Evolutionary conservation across 2,329 filamentous ascomycete species (phyloP).

Genomic region (Alternaria tenuissima): DNA sequence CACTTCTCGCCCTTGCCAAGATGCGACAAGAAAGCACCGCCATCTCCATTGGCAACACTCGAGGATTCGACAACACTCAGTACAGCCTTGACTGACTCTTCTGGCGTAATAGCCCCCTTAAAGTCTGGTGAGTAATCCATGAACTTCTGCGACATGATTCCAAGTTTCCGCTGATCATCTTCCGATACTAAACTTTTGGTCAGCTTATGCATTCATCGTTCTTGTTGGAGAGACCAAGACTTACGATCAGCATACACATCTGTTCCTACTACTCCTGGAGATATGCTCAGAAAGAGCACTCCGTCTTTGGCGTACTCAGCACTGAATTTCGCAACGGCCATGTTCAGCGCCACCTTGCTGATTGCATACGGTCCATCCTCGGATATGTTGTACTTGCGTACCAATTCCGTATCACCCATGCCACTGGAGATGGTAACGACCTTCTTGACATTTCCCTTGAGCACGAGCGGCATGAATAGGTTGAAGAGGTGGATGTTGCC

Average conservation of each 20-base stretch:
- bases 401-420: slow-evolving; percentile 46
- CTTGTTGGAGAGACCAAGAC: not conserved
- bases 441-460: slow-evolving; percentile 52
- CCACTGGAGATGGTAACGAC: slow-evolving; percentile 53
- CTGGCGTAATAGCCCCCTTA: slow-evolving; percentile 16
- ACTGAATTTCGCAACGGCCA: slow-evolving; percentile 53
- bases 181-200: slow-evolving; percentile 2
- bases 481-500: slow-evolving; percentile 49
- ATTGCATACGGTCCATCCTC: slow-evolving; percentile 46
- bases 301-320: slow-evolving; percentile 40
- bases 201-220: not conserved
- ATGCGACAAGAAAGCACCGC: slow-evolving; percentile 27
- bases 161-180: not conserved
- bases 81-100: slow-evolving; percentile 23
- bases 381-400: slow-evolving; percentile 30
- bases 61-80: slow-evolving; percentile 15
- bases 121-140: slow-evolving; percentile 22
- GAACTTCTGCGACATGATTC: slow-evolving; percentile 6
- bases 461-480: slow-evolving; percentile 53
- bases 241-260: slow-evolving; percentile 19
- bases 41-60: slow-evolving; percentile 24
- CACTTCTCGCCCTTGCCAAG: slow-evolving; percentile 24
- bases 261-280: slow-evolving; percentile 32
- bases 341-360: slow-evolving; percentile 54
- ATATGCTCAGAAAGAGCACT: slow-evolving; percentile 31